Base-by-base conservation (phyloP, 805 yeast genomes). In the Ogataea minuta region DNA sequence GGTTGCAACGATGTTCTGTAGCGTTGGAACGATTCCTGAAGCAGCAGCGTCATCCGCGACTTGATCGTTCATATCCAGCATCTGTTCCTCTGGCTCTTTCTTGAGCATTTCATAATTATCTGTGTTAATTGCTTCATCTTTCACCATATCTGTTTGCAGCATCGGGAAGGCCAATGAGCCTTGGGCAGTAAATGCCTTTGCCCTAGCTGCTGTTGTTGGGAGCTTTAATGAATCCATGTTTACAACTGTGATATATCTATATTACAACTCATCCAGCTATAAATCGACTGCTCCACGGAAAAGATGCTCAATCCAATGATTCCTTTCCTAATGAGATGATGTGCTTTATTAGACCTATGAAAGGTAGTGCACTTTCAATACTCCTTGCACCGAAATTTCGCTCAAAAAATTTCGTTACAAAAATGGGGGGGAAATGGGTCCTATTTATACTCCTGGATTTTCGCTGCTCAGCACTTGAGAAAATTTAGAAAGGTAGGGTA, bases 1-100 rank as follows among this genome's bases (percentile, higher is more conserved):
- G 0, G 99, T 93, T 24, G 99, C 99, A 34, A 93, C 99, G 40
- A 93, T 93, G 70, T 93, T 93, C 62, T 87, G 95, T 50, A 84
- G 67, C 1, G 98, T 91, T 31, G 99, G 99, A 6, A 93, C 95
- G 39, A 93, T 91, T 29, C 99, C 99, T 0, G 96, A 86, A 2
- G 95, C 82, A 2, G 91, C 81, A 19, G 82, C 81, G 45, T 79
- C 85, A 31, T 79, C 88, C 14, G 46, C 45, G 10, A 35, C 30
- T 7, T 31, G 71, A n/a, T 53, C 52, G 15, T 35, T 51, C 30
- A 44, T 46, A 15, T 46, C 50, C 41, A 64, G 63, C 46, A 62
- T 63, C 45, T 63, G 66, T 31, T 72, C 39, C 20, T 47, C 51
- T 17, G 49, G 52, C 23, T 45, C 49, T 12, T 29, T 27, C 23